Evolutionary conservation across 2,329 filamentous ascomycete genomes (phyloP), one percentile per base, ranked within the genome.

Genomic region (Fusarium kyushuense): DNA sequence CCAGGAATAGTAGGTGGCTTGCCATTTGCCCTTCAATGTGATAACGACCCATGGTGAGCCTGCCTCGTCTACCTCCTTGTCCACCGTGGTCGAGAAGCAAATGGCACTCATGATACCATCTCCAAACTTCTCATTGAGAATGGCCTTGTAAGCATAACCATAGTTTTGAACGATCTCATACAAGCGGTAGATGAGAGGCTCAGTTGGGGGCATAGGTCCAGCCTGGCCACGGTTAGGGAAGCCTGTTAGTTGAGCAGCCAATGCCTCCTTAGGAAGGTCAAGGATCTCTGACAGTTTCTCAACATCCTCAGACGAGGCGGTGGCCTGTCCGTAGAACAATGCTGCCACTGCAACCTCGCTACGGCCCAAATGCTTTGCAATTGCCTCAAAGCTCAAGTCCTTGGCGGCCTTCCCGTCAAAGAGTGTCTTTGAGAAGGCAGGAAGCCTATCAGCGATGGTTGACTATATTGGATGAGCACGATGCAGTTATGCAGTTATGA

Each of bases 21-120:
- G 94, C 92, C 93, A 96, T 83, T 96, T 96, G 29, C 93, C 92
- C 72, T 90, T 87, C 74, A 94, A 75, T 4, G 92, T 94, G 71
- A 97, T 96, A 72, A 94, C 89, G 6, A 91, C 93, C 93, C 93
- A 97, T 9, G 90, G 84, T 54, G 87, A 86, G 6, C 94, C 94
- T 74, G 92, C 87, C 63, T 91, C 89, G 77, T 97, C 95, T 2
- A 90, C 89, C 86, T 98, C 95, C 86, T 96, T 97, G 78, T 97
- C 93, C 4, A 98, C 92, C 76, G 93, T 93, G 0, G 93, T 97
- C 53, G 89, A 92, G 79, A 97, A 97, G 17, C 89, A 89, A 76
- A 97, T 97, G 1, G 94, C 95, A 76, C 93, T 97, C 95, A 98
- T 97, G 76, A 98, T 98, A 2, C 95, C 95, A 76, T 94, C 92